Conservation (phyloP, 2,329 filamentous ascomycete species). For the Rachicladosporium sp. region DNA sequence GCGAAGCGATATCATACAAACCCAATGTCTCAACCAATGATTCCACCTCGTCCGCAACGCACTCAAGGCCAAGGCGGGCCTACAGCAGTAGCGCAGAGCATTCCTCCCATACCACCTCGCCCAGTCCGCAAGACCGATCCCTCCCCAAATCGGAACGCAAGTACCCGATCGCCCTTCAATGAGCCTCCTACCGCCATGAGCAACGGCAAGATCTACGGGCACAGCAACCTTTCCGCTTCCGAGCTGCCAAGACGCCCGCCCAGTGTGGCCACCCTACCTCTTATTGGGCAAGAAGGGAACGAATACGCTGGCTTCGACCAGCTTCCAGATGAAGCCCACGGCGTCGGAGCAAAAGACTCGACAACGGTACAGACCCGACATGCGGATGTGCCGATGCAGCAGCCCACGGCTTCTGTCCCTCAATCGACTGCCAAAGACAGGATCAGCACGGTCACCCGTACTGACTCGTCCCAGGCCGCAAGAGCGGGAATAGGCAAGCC, state of each 20-base stretch:
- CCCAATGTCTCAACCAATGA: conserved; percentile 38
- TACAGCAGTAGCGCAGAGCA: conserved; percentile 34
- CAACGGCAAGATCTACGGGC: conserved; percentile 19
- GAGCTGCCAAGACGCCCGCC: conserved; percentile 48
- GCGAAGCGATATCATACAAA: too few species aligned
- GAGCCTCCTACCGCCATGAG: conserved; percentile 43
- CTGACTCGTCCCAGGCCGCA: conserved; percentile 76
- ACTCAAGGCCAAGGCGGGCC: conserved; percentile 29
- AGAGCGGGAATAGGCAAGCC: conserved; percentile 68
- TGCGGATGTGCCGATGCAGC: conserved; percentile 73
- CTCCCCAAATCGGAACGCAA: conserved; percentile 61
- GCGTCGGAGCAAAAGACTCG: conserved; percentile 20
- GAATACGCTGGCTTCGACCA: conserved; percentile 62
- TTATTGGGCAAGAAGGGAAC: conserved; percentile 75
- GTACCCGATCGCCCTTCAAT: conserved; percentile 72
- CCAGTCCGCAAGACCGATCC: conserved; percentile 64
- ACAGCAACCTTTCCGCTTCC: conserved; percentile 23
- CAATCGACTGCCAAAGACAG: conserved; percentile 69
- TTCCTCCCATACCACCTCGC: conserved; percentile 68
- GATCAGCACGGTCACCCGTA: conserved; percentile 74
- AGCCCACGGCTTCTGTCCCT: conserved; percentile 77
- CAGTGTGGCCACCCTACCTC: conserved; percentile 64
- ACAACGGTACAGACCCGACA: conserved; percentile 41
- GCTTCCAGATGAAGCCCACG: conserved; percentile 23
- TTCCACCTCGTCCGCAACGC: conserved; percentile 52